Base-by-base conservation (phyloP, 257 asterid genomes). In the Ballota nigra region DNA sequence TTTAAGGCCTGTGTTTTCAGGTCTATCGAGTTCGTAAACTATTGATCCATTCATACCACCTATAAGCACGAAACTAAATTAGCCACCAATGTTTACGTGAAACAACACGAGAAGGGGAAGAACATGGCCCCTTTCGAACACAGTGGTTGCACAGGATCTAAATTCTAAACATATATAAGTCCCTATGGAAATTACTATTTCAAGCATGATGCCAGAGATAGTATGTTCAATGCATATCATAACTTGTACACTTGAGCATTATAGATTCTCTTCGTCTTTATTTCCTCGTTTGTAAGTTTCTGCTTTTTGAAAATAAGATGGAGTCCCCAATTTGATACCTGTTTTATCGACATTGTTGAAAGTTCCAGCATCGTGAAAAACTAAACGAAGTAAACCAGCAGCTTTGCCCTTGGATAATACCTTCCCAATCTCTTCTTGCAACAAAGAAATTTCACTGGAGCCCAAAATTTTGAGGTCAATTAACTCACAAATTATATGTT, bases 321-420 rank as follows among this genome's bases (percentile, higher is more conserved):
- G 40, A 51, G 13, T 62, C 19, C 16, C 77, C 28, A 38, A 65
- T 33, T 52, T 3, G 56, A 20, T 77, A 91, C 96, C 97, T 69
- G 85, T 80, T 63, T 83, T 75, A 33, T 87, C 89, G 15, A 80
- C 79, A 73, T 78, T 70, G 73, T 84, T 89, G 71, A 85, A 93
- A 74, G 98, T 93, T 81, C 97, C 98, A n/a, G 98, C 97, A 56
- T 93, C 98, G n/a, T 91, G 97, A 76, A 93, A 93, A 55, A 84
- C 98, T 75, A 93, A 79, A 71, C 97, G 97, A 70, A 93, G 96
- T 60, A 89, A 82, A 66, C 97, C 96, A 49, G 97, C 89, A 81
- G 97, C 96, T 78, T 87, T 89, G 77, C 76, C 84, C 81, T 83
- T 87, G 75, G 96, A 81, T 71, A 91, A 68, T 45, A 86, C 88